A percentile compares a stretch with the other conserved stretches of the same genome.
Conservation (phyloP, 2,329 filamentous ascomycete species). For the Trichoderma sp. region DNA sequence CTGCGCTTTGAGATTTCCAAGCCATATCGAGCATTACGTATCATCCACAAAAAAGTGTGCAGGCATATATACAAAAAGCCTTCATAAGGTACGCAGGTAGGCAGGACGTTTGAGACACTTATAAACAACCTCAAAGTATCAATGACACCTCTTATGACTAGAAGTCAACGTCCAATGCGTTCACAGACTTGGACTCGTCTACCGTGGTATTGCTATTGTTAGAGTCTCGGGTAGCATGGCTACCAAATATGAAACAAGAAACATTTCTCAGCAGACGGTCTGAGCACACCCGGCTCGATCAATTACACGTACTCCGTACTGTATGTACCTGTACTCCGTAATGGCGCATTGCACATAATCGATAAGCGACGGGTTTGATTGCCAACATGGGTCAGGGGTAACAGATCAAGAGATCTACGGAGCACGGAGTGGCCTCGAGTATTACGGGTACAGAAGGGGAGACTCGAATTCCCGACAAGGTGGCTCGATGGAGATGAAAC, state of each 20-base stretch:
- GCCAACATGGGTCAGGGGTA: constrained; percentile 20
- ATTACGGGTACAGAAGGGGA: neutral
- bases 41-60: neutral
- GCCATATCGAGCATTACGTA: neutral
- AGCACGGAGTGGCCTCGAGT: neutral
- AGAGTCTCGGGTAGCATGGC: constrained; percentile 2
- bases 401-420: constrained; percentile 16
- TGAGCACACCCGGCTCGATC: constrained; percentile 5
- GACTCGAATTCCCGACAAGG: neutral
- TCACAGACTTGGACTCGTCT: neutral
- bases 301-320: neutral
- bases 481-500: constrained; percentile 12
- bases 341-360: constrained; percentile 14
- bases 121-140: neutral
- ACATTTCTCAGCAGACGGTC: neutral
- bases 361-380: constrained; percentile 22
- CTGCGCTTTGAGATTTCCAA: neutral
- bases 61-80: neutral
- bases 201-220: neutral
- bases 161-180: neutral
- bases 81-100: neutral
- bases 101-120: neutral
- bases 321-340: neutral
- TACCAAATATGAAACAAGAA: neutral
- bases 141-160: neutral